A percentile compares a stretch with the other conserved stretches of the same genome.
These are phyloP conservation scores for Penicillium glabrum DNA, from an alignment of 2,329 filamentous ascomycete genomes.

Conservation along the genomic window DNA sequence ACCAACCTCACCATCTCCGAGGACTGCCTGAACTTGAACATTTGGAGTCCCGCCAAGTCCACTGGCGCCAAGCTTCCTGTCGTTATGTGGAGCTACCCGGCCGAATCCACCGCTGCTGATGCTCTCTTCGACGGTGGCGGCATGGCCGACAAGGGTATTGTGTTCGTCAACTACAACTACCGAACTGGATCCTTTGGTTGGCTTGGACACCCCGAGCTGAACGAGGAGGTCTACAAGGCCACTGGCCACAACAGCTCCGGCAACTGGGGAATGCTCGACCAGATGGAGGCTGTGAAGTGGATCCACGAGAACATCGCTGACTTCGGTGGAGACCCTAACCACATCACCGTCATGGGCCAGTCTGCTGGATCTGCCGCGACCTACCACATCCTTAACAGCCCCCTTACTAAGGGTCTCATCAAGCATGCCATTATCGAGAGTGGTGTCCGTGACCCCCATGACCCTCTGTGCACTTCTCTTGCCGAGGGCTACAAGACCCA, in stretches of 20 bases:
- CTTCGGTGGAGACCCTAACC: slow-evolving; percentile 1
- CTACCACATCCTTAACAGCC: slow-evolving; percentile 1
- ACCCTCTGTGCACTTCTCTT: background rate
- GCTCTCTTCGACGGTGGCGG: background rate
- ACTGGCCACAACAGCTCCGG: background rate
- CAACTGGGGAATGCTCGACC: slow-evolving; percentile 1
- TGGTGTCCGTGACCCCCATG: slow-evolving; percentile 1
- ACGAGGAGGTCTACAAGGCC: background rate
- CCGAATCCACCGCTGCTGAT: background rate
- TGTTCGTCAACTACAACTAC: slow-evolving; percentile 4
- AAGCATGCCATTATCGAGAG: background rate
- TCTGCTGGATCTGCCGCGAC: slow-evolving; percentile 2
- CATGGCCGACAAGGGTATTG: background rate
- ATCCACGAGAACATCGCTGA: background rate
- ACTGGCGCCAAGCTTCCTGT: background rate
- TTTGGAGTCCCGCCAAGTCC: slow-evolving; percentile 1
- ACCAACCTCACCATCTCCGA: background rate
- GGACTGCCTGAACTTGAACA: slow-evolving; percentile 2
- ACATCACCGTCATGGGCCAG: slow-evolving; percentile 3
- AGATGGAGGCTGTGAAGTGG: slow-evolving; percentile 1
- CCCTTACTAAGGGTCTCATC: background rate
- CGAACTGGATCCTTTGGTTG: slow-evolving; percentile 1
- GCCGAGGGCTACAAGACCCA: background rate
- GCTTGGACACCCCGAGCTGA: background rate
- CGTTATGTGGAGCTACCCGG: slow-evolving; percentile 2